Conservation (phyloP, 257 asterid species). For the Fraxinus americana region DNA sequence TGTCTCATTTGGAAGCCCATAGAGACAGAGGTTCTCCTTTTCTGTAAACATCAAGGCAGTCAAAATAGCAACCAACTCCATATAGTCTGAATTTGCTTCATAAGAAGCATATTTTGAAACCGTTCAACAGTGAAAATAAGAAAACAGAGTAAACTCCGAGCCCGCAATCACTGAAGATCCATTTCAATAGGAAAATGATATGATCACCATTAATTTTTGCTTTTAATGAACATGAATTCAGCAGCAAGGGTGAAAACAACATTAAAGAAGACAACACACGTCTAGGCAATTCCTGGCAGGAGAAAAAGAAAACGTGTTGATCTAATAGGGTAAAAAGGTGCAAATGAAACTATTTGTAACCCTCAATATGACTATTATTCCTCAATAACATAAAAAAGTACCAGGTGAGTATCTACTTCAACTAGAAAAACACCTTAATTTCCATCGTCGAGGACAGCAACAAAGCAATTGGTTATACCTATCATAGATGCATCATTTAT, state of each 20-base stretch:
- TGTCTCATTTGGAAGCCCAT: slow-evolving; percentile 1
- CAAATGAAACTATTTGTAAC: neutral
- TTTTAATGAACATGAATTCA: neutral
- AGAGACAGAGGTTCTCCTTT: slow-evolving; percentile 1
- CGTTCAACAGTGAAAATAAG: neutral
- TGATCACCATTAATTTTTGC: neutral
- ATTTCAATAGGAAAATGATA: neutral
- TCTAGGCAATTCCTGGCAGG: neutral
- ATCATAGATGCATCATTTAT: neutral
- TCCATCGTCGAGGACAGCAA: neutral
- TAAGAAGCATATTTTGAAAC: neutral
- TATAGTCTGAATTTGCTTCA: neutral
- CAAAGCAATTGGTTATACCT: neutral
- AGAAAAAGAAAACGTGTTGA: neutral
- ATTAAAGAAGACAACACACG: neutral
- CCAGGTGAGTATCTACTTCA: neutral
- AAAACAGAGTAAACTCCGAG: neutral
- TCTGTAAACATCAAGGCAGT: neutral
- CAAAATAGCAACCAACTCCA: neutral
- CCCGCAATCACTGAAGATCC: neutral
- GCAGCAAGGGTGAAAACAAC: neutral
- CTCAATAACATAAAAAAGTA: neutral
- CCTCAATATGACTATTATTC: neutral
- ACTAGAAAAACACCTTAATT: neutral
- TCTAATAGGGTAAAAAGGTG: neutral